phyloP scores from a whole-genome alignment of 257 asterid species.

The Scutellaria galericulata region DNA sequence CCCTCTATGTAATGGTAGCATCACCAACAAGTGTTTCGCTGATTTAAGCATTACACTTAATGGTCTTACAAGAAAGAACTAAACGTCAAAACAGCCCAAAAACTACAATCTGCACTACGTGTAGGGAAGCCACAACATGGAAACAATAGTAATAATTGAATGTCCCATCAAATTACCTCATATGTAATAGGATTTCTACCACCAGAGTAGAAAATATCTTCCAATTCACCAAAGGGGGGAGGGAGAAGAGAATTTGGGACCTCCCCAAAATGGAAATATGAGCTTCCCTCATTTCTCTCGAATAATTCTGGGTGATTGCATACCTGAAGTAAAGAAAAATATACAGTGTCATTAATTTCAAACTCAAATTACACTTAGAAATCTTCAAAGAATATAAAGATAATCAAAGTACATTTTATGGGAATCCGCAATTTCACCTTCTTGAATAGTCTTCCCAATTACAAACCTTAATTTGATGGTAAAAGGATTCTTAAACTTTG shows the following conservation, averaged over 20 bases:
- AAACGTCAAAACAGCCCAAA: background rate
- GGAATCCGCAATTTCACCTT: background rate
- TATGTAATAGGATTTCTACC: slow-evolving; percentile 79
- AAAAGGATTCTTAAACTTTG: background rate
- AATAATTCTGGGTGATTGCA: slow-evolving; percentile 99
- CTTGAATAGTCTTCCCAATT: slow-evolving; percentile 8
- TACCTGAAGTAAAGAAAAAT: slow-evolving; percentile 56
- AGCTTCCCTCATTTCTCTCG: slow-evolving; percentile 98
- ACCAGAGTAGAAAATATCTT: slow-evolving; percentile 77
- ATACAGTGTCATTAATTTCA: slow-evolving; percentile 12
- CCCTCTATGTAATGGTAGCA: slow-evolving; percentile 1
- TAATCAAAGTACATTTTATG: background rate
- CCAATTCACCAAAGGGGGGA: slow-evolving; percentile 92
- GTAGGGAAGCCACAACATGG: slow-evolving; percentile 4
- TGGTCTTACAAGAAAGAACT: background rate
- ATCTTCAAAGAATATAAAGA: slow-evolving; percentile 22
- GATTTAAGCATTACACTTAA: slow-evolving; percentile 3
- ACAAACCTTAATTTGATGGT: background rate
- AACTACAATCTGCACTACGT: background rate
- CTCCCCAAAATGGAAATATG: slow-evolving; percentile 86
- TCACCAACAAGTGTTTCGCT: slow-evolving; percentile 23
- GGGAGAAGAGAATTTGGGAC: slow-evolving; percentile 82
- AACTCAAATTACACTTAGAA: background rate
- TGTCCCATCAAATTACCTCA: slow-evolving; percentile 58
- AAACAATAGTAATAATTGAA: slow-evolving; percentile 13